phyloP scores from a whole-genome alignment of 2,329 filamentous ascomycete genomes.

The Hortaea sp. region DNA sequence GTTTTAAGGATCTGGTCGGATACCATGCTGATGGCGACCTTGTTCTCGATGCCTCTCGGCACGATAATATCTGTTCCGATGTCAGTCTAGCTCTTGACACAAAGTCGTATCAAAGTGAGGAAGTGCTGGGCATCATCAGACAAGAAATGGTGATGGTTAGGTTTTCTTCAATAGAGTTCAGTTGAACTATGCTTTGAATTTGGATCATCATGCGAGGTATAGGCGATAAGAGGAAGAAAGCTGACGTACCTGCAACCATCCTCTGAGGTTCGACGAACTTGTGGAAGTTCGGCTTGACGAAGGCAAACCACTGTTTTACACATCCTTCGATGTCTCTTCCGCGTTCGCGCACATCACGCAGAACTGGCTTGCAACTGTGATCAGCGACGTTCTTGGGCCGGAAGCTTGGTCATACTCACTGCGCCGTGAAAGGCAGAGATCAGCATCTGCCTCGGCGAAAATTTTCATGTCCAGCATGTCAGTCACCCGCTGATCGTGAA shows the following conservation, averaged over 20 bases:
- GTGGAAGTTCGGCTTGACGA: slow-evolving; percentile 94
- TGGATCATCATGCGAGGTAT: slow-evolving; percentile 24
- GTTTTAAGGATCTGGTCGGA: slow-evolving; percentile 86
- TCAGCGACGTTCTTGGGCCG: slow-evolving; percentile 46
- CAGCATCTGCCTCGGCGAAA: slow-evolving; percentile 91
- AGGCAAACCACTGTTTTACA: slow-evolving; percentile 96
- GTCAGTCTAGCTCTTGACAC: no score
- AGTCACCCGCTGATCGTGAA: slow-evolving; percentile 78
- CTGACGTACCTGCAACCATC: slow-evolving; percentile 59
- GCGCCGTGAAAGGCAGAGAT: slow-evolving; percentile 83
- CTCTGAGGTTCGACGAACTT: slow-evolving; percentile 89
- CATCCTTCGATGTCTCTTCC: slow-evolving; percentile 88
- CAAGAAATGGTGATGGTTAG: slow-evolving; percentile 24
- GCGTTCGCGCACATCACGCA: slow-evolving; percentile 80
- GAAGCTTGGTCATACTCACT: slow-evolving; percentile 51
- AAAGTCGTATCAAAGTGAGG: no score
- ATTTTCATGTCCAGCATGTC: slow-evolving; percentile 93
- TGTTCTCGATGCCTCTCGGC: slow-evolving; percentile 87
- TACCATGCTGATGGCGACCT: slow-evolving; percentile 86
- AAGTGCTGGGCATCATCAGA: background rate
- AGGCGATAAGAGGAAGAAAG: background rate
- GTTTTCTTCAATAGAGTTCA: slow-evolving; percentile 28
- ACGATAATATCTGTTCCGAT: slow-evolving; percentile 68
- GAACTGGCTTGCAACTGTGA: slow-evolving; percentile 41
- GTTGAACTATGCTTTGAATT: slow-evolving; percentile 32